phyloP scores from a whole-genome alignment of 306 rosid genomes.

The Vigna angularis region DNA sequence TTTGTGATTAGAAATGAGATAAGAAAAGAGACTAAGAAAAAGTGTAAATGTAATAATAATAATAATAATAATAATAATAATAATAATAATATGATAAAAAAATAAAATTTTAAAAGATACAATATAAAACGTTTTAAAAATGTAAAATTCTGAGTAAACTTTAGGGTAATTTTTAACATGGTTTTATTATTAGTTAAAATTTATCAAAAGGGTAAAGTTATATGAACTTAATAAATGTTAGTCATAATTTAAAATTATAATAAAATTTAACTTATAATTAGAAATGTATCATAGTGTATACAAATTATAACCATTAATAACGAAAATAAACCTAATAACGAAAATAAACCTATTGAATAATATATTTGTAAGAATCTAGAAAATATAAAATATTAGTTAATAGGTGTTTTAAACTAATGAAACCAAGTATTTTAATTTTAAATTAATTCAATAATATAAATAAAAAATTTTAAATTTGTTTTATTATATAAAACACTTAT shows the following conservation, averaged over 20 bases:
- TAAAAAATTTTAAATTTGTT: no score
- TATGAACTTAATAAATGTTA: neutral
- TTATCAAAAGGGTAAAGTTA: neutral
- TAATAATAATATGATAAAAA: neutral
- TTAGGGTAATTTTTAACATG: neutral
- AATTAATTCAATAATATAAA: no score
- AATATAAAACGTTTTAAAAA: neutral
- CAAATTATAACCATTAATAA: neutral
- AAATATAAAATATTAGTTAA: no score
- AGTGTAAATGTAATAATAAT: neutral
- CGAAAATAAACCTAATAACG: neutral
- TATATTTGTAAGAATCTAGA: neutral
- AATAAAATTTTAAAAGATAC: no score
- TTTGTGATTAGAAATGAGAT: neutral
- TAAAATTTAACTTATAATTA: neutral
- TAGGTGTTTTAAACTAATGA: no score
- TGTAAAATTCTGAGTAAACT: neutral
- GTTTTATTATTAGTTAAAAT: neutral
- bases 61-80: neutral
- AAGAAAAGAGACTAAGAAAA: neutral
- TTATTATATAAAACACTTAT: no score
- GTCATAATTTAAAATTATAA: neutral
- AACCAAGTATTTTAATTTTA: no score
- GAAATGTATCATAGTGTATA: neutral
- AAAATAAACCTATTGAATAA: neutral